phyloP scores from a whole-genome alignment of 495 filamentous ascomycete species.

The Penicillium canescens region DNA sequence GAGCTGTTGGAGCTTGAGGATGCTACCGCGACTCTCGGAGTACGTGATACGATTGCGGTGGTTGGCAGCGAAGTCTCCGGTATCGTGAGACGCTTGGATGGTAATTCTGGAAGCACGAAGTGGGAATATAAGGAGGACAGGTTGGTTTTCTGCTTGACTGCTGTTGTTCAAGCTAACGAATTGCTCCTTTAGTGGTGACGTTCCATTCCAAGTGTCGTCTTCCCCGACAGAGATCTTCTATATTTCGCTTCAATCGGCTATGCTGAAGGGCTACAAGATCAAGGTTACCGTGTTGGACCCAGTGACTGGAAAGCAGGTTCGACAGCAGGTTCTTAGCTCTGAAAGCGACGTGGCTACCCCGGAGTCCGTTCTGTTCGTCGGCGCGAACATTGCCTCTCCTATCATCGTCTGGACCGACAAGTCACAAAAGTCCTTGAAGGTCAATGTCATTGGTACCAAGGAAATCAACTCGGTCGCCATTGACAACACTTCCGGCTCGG shows the following conservation, averaged over 20 bases:
- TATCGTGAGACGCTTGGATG: conserved; percentile 70
- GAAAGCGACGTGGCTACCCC: conserved; percentile 69
- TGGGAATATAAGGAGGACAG: conserved; percentile 75
- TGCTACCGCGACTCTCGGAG: conserved; percentile 37
- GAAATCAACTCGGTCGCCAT: conserved; percentile 50
- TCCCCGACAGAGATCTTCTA: conserved; percentile 74
- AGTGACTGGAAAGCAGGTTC: conserved; percentile 63
- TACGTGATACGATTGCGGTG: conserved; percentile 72
- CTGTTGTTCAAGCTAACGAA: conserved; percentile 20
- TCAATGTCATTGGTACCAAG: conserved; percentile 82
- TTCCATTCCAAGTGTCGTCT: conserved; percentile 77
- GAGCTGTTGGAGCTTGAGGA: conserved; percentile 77
- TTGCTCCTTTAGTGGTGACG: conserved; percentile 52
- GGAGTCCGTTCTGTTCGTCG: conserved; percentile 75
- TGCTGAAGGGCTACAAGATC: conserved; percentile 67
- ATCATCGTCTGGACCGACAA: conserved; percentile 83
- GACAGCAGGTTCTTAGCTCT: conserved; percentile 65
- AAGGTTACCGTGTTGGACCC: conserved; percentile 72
- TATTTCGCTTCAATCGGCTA: conserved; percentile 69
- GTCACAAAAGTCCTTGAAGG: conserved; percentile 62
- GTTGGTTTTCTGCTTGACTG: conserved; percentile 24
- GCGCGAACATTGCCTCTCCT: conserved; percentile 78
- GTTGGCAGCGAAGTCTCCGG: conserved; percentile 51
- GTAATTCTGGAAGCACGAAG: conserved; percentile 66
- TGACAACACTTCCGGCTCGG: conserved; percentile 53